These are phyloP conservation scores for Nemania sp. DNA, from an alignment of 2,329 filamentous ascomycete genomes.

Conservation along the genomic window DNA sequence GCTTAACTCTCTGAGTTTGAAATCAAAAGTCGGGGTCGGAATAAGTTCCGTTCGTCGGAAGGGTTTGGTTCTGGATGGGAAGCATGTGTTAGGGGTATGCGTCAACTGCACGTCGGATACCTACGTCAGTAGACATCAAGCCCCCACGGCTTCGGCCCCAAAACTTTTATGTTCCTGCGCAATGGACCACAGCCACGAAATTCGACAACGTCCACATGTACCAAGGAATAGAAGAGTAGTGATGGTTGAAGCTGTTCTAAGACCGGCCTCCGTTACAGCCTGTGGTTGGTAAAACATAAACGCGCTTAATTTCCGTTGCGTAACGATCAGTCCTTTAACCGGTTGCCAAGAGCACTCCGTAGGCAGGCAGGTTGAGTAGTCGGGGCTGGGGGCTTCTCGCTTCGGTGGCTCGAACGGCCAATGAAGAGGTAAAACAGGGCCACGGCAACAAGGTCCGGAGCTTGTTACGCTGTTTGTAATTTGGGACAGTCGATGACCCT, in stretches of 20 bases:
- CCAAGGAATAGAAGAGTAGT: constrained; percentile 4
- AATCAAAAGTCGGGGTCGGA: constrained; percentile 1
- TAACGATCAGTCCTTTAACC: constrained; percentile 6
- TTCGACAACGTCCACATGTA: not conserved
- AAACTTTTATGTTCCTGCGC: constrained; percentile 11
- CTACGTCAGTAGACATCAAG: constrained; percentile 9
- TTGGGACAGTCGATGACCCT: not conserved
- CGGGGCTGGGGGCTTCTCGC: not conserved
- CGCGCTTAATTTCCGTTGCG: constrained; percentile 17
- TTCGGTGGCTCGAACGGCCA: constrained; percentile 9
- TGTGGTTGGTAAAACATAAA: constrained; percentile 9
- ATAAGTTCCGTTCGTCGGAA: constrained; percentile 2
- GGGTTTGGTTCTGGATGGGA: constrained; percentile 9
- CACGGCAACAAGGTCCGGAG: not conserved
- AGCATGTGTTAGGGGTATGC: constrained; percentile 16
- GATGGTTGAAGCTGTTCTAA: not conserved
- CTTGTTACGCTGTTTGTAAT: constrained; percentile 11
- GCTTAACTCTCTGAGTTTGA: not conserved
- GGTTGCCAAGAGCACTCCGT: not conserved
- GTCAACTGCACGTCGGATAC: constrained; percentile 16
- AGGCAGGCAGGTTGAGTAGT: not conserved
- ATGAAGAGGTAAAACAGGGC: not conserved
- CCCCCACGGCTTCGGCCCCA: constrained; percentile 16
- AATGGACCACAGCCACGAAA: not conserved
- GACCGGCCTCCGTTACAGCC: not conserved